These are phyloP conservation scores for Rhynchosporium agropyri DNA, from an alignment of 2,329 filamentous ascomycete genomes.

Conservation along the genomic window DNA sequence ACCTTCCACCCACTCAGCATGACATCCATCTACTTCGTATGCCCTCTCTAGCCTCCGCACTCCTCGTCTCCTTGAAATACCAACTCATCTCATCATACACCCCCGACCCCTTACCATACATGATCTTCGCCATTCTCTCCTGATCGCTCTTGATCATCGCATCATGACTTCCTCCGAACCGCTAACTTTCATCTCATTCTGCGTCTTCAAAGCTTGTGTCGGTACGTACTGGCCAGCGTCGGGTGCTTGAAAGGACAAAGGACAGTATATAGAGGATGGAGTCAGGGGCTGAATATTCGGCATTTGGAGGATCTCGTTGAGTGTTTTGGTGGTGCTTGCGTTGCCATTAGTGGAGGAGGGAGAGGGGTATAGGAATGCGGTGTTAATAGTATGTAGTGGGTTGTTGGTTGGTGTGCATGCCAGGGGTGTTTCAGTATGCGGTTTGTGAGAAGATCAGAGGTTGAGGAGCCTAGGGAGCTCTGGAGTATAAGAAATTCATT, in stretches of 20 bases:
- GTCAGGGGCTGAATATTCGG: constrained; percentile 58
- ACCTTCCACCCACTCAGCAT: constrained; percentile 53
- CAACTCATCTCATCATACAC: constrained; percentile 41
- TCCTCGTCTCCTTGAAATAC: constrained; percentile 36
- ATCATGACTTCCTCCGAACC: constrained; percentile 48
- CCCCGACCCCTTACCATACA: constrained; percentile 44
- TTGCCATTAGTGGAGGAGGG: constrained; percentile 51
- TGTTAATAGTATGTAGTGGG: constrained; percentile 42
- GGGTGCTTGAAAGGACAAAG: constrained; percentile 59
- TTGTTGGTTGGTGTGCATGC: constrained; percentile 35
- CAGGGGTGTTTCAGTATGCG: constrained; percentile 35
- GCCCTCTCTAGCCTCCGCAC: constrained; percentile 38
- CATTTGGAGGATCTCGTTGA: constrained; percentile 60
- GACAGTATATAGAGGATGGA: constrained; percentile 55
- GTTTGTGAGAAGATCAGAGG: constrained; percentile 25
- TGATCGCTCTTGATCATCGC: constrained; percentile 46
- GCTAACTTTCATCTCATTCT: constrained; percentile 58
- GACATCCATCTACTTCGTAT: constrained; percentile 62
- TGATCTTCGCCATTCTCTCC: constrained; percentile 46
- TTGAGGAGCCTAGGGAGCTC: not conserved
- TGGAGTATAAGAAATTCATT: not conserved
- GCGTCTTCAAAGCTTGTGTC: constrained; percentile 58
- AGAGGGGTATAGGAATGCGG: constrained; percentile 39
- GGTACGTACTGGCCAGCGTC: constrained; percentile 62
- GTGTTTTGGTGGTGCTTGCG: constrained; percentile 57